phyloP scores from a whole-genome alignment of 495 filamentous ascomycete genomes.

The Xylaria longipes region DNA sequence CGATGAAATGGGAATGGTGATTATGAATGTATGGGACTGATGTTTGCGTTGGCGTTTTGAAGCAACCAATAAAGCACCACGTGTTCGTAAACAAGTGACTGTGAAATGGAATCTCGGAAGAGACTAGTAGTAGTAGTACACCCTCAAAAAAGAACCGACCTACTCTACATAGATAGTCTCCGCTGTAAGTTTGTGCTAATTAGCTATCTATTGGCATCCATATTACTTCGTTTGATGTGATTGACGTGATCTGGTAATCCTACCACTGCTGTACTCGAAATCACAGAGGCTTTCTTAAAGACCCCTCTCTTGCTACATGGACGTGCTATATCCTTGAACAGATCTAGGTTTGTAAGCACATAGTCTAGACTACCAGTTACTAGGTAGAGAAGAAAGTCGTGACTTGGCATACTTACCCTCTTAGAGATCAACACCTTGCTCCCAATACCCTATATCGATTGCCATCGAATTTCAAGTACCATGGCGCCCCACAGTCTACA shows the following conservation, averaged over 20 bases:
- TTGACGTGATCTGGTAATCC: not conserved
- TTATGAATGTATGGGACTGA: not conserved
- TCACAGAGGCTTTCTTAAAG: not conserved
- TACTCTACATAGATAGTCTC: slow-evolving; percentile 12
- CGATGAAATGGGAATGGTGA: not conserved
- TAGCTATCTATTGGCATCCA: slow-evolving; percentile 10
- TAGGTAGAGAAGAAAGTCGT: not conserved
- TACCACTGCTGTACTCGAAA: not conserved
- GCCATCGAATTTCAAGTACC: not conserved
- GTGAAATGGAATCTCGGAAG: not conserved
- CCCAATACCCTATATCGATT: not conserved
- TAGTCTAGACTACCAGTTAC: not conserved
- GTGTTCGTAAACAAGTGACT: not conserved
- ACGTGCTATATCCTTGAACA: not conserved
- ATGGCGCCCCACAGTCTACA: slow-evolving; percentile 40
- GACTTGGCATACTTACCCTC: not conserved
- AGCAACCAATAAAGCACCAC: slow-evolving; percentile 10
- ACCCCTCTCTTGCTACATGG: not conserved
- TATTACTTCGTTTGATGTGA: too few species aligned
- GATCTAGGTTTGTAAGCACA: not conserved
- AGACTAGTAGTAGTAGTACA: not conserved
- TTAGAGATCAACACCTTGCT: not conserved
- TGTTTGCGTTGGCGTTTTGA: not conserved
- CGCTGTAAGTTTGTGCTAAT: slow-evolving; percentile 3
- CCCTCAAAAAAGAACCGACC: not conserved